Percentiles rank a stretch among this genome's conserved stretches.
phyloP scores from a whole-genome alignment of 2,329 filamentous ascomycete species.

The Stachybotrys chlorohalonatus region DNA sequence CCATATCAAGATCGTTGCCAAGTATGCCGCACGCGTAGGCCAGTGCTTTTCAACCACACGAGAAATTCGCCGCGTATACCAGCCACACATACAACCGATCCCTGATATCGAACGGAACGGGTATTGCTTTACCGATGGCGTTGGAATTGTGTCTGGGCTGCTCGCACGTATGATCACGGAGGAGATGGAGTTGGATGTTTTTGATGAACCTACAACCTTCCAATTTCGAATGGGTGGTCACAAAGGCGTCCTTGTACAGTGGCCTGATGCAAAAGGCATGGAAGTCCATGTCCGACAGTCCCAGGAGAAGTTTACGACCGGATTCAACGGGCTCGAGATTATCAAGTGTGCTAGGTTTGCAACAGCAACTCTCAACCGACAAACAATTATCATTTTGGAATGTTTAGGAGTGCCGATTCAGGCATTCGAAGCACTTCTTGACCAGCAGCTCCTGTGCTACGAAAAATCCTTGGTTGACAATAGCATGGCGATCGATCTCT shows the following conservation, averaged over 20 bases:
- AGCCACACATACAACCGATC: constrained; percentile 51
- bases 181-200: constrained; percentile 54
- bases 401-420: constrained; percentile 60
- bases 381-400: constrained; percentile 80
- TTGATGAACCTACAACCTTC: constrained; percentile 65
- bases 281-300: constrained; percentile 74
- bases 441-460: constrained; percentile 58
- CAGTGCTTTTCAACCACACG: constrained; percentile 95
- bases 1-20: constrained; percentile 76
- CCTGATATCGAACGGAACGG: constrained; percentile 61
- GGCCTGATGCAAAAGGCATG: constrained; percentile 54
- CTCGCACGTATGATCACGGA: constrained; percentile 64
- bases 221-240: constrained; percentile 90
- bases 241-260: constrained; percentile 79
- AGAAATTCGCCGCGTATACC: constrained; percentile 55
- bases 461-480: constrained; percentile 61
- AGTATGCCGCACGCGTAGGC: constrained; percentile 79
- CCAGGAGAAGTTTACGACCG: constrained; percentile 76
- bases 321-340: constrained; percentile 69
- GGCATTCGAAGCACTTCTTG: constrained; percentile 60
- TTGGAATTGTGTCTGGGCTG: constrained; percentile 81
- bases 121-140: constrained; percentile 79
- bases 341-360: constrained; percentile 72
- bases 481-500: constrained; percentile 52
- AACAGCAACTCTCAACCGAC: constrained; percentile 75